These are phyloP conservation scores for Kluyveromyces wickerhamii DNA, from an alignment of 805 yeast genomes.

Conservation along the genomic window DNA sequence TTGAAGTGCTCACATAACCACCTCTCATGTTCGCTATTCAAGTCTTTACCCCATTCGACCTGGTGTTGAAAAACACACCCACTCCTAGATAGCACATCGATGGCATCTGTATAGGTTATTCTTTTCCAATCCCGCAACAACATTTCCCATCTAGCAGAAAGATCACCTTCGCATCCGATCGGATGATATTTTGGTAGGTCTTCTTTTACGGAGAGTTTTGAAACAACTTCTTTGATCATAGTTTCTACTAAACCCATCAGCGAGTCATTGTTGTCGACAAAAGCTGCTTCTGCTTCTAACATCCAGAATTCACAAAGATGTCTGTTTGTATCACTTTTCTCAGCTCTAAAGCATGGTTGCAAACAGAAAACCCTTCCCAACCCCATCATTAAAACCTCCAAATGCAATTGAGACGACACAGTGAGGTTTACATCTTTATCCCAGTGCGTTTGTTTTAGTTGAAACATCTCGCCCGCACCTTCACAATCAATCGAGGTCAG, in stretches of 20 bases:
- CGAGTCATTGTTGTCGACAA: slow-evolving; percentile 48
- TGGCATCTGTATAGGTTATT: slow-evolving; percentile 70
- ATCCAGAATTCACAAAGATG: slow-evolving; percentile 96
- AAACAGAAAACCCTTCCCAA: slow-evolving; percentile 79
- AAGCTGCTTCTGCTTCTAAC: slow-evolving; percentile 87
- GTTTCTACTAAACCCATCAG: slow-evolving; percentile 59
- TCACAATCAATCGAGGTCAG: slow-evolving; percentile 90
- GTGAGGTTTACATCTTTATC: slow-evolving; percentile 66
- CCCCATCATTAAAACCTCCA: slow-evolving; percentile 73
- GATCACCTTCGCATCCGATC: slow-evolving; percentile 15
- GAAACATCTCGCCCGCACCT: slow-evolving; percentile 92
- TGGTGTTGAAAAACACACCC: slow-evolving; percentile 12
- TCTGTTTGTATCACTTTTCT: slow-evolving; percentile 79
- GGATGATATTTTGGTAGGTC: slow-evolving; percentile 15
- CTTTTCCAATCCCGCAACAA: slow-evolving; percentile 54
- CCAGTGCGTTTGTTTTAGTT: slow-evolving; percentile 47
- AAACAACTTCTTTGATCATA: slow-evolving; percentile 52
- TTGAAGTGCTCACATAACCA: slow-evolving; percentile 65
- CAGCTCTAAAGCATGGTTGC: slow-evolving; percentile 92
- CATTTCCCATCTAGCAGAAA: slow-evolving; percentile 48
- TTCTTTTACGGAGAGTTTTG: slow-evolving; percentile 22
- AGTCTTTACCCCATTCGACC: slow-evolving; percentile 57
- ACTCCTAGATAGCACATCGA: slow-evolving; percentile 39
- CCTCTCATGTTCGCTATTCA: slow-evolving; percentile 85
- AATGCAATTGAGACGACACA: slow-evolving; percentile 86